Conservation (phyloP, 2,329 filamentous ascomycete genomes). For the Pseudogymnoascus sp. region DNA sequence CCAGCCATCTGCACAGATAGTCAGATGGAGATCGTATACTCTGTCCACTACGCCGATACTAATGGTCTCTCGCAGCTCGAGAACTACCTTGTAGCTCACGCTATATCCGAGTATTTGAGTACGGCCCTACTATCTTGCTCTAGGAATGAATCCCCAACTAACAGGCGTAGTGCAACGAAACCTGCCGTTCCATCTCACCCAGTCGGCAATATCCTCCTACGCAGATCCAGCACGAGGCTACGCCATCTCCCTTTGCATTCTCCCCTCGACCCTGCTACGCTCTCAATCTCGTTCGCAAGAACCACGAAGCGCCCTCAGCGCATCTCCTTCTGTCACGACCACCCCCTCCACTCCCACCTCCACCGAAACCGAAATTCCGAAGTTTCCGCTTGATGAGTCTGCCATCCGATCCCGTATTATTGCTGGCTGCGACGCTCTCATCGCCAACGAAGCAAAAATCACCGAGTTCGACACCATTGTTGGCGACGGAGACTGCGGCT, state of each 20-base stretch:
- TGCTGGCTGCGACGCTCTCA: constrained; percentile 30
- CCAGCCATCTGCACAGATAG: neutral
- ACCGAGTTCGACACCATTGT: constrained; percentile 40
- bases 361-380: constrained; percentile 18
- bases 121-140: neutral
- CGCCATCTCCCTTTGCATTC: constrained; percentile 21
- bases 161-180: constrained; percentile 17
- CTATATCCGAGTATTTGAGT: constrained; percentile 21
- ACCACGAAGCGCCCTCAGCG: constrained; percentile 9
- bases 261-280: constrained; percentile 16
- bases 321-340: neutral
- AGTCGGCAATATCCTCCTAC: constrained; percentile 20
- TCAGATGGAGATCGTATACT: constrained; percentile 17
- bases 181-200: constrained; percentile 18
- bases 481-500: constrained; percentile 29
- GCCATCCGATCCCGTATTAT: constrained; percentile 16
- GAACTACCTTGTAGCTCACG: constrained; percentile 23
- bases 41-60: constrained; percentile 22
- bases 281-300: constrained; percentile 15
- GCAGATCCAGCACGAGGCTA: constrained; percentile 20
- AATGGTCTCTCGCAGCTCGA: constrained; percentile 24
- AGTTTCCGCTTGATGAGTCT: constrained; percentile 15
- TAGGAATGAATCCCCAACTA: constrained; percentile 1
- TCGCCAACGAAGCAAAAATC: constrained; percentile 42
- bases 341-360: constrained; percentile 12